Base-by-base conservation (phyloP, 352 stramenopile genomes). In the Phytophthora brassicae region DNA sequence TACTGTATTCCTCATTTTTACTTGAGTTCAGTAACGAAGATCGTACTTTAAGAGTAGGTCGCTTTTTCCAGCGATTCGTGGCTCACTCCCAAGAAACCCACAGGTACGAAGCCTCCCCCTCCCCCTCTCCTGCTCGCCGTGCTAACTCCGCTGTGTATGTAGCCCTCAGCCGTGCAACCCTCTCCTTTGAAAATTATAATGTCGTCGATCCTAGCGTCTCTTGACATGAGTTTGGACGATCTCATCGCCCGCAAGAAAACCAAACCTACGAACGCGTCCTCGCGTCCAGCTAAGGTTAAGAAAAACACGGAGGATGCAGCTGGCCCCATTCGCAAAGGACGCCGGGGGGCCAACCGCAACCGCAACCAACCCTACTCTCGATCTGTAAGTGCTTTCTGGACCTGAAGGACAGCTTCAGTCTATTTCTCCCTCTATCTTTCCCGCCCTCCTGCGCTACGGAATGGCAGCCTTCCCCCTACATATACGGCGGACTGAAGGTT, bases 181-280 rank as follows among this genome's bases (percentile, higher is more conserved):
- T 26, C 8, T 17, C 17, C 38, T 41, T 51, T 28, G n/a, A 22
- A 56, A n/a, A 48, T 26, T 53, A 75, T 58, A 36, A 87, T 89
- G 79, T 93, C 84, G 64, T 90, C 81, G 22, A 89, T 93, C 66
- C 70, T 93, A 43, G 79, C 79, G 8, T 90, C 84, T 43, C 76
- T 93, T 33, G 84, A 93, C 66, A 93, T 93, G 84, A 90, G 81
- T 65, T 70, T 93, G 51, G 84, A 93, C 61, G 84, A 93, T 66
- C 64, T 93, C 55, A 93, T 93, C 61, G 71, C 75, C 31, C 78
- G 79, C 60, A 89, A 90, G 69, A 92, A 92, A 71, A 73, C 68
- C 51, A 82, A 79, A 54, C 60, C 72, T 42, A 66, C 50, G 12
- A 84, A 77, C 57, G 61, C 66, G 52, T 72, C 81, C 33, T 78